phyloP scores from a whole-genome alignment of 2,329 filamentous ascomycete genomes.

The Camillea tinctor region DNA sequence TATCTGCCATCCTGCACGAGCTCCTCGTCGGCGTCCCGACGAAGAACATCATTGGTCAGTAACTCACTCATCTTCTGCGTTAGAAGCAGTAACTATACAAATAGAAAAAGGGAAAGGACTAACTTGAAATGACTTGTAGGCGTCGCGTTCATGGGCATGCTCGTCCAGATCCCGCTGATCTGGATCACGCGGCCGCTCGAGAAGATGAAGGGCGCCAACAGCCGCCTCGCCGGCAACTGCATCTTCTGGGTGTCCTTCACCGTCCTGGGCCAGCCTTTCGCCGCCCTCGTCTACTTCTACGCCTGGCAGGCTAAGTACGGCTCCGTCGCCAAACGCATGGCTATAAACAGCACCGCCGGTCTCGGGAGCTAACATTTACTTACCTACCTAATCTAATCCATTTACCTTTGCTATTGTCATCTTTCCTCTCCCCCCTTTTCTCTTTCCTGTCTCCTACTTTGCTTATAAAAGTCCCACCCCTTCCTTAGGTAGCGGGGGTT shows the following conservation, averaged over 20 bases:
- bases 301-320: conserved; percentile 99
- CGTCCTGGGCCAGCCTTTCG: conserved; percentile 89
- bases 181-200: conserved; percentile 75
- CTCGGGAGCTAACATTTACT: conserved; percentile 3
- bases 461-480: too few species aligned
- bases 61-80: not conserved
- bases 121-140: conserved; percentile 46
- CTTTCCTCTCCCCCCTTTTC: too few species aligned
- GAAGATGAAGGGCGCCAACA: conserved; percentile 71
- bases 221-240: conserved; percentile 81
- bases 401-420: too few species aligned
- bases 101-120: not conserved
- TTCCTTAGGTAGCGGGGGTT: too few species aligned
- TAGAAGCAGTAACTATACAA: not conserved
- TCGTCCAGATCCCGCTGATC: conserved; percentile 88
- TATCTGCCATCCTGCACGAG: conserved; percentile 89
- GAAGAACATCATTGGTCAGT: conserved; percentile 82
- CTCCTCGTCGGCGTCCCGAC: conserved; percentile 91
- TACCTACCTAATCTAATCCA: too few species aligned
- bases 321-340: conserved; percentile 58
- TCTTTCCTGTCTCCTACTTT: too few species aligned
- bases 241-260: conserved; percentile 98
- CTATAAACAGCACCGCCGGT: conserved; percentile 3
- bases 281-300: conserved; percentile 92
- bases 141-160: conserved; percentile 91